Evolutionary conservation across 192 early-diverging fungal genomes (phyloP).

Genomic region (Haplosporangium gracile): DNA sequence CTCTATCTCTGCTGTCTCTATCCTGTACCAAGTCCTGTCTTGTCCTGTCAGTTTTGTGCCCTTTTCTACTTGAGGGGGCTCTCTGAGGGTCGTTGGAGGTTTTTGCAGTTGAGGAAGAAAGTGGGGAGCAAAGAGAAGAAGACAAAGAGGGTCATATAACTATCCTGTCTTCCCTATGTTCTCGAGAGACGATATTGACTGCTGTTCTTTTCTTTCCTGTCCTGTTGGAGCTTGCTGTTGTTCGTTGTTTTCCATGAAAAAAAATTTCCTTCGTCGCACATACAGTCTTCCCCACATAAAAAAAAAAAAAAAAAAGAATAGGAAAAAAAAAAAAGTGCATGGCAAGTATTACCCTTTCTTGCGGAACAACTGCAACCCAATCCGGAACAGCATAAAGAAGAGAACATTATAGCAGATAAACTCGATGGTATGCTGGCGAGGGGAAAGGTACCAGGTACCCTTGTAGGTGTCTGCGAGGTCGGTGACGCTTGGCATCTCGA

Average conservation of each 20-base stretch:
- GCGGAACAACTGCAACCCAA: conserved; percentile 41
- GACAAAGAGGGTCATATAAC: neutral
- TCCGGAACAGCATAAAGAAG: conserved; percentile 45
- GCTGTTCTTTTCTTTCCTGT: neutral
- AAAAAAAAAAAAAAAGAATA: neutral
- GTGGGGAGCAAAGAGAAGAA: neutral
- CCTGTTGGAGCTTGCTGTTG: neutral
- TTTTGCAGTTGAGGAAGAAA: neutral
- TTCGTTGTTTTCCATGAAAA: neutral
- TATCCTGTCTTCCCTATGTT: neutral
- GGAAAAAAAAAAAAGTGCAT: neutral
- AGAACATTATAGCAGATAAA: conserved; percentile 55
- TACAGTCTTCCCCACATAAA: too few species aligned
- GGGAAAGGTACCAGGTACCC: conserved; percentile 55
- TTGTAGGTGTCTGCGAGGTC: conserved; percentile 55
- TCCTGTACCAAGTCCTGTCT: neutral
- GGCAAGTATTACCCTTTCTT: conserved; percentile 46
- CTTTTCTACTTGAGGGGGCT: neutral
- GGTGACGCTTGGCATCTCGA: conserved; percentile 52
- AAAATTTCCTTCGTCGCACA: neutral
- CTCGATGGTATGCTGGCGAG: conserved; percentile 53
- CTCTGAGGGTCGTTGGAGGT: neutral
- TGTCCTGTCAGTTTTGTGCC: neutral
- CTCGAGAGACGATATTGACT: neutral
- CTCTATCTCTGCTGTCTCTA: neutral